phyloP scores from a whole-genome alignment of 169 alveolate genomes.

The Eimeria maxima region DNA sequence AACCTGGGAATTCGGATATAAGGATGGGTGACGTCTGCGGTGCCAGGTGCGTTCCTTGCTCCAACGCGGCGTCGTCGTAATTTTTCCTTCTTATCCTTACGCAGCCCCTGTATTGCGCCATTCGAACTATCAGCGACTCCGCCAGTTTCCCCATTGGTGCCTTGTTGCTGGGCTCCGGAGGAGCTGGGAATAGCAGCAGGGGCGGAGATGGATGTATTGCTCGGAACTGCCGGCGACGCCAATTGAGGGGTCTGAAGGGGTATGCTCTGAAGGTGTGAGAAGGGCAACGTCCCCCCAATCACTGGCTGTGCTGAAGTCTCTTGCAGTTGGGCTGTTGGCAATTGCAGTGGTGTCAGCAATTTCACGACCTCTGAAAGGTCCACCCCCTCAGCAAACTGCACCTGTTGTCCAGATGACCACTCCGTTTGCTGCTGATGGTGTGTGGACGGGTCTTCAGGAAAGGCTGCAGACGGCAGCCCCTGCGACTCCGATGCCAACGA shows the following conservation, averaged over 20 bases:
- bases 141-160: neutral
- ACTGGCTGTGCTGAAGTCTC: neutral
- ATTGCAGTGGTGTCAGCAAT: neutral
- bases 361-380: neutral
- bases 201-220: too few relatives aligned
- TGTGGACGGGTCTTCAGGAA: neutral
- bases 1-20: neutral
- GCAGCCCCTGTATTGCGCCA: neutral
- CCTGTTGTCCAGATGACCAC: neutral
- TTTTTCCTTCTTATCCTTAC: neutral
- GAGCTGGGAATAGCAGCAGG: too few relatives aligned
- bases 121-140: neutral
- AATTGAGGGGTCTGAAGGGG: neutral
- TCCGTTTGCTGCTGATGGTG: neutral
- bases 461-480: neutral
- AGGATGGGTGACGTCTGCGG: neutral
- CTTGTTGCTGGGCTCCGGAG: neutral
- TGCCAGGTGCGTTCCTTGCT: neutral
- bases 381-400: neutral
- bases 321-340: neutral
- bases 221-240: neutral
- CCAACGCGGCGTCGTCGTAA: neutral
- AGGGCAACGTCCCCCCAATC: neutral
- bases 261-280: neutral
- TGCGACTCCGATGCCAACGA: neutral